These are phyloP conservation scores for Penicillium steckii DNA, from an alignment of 495 filamentous ascomycete species.

Conservation along the genomic window DNA sequence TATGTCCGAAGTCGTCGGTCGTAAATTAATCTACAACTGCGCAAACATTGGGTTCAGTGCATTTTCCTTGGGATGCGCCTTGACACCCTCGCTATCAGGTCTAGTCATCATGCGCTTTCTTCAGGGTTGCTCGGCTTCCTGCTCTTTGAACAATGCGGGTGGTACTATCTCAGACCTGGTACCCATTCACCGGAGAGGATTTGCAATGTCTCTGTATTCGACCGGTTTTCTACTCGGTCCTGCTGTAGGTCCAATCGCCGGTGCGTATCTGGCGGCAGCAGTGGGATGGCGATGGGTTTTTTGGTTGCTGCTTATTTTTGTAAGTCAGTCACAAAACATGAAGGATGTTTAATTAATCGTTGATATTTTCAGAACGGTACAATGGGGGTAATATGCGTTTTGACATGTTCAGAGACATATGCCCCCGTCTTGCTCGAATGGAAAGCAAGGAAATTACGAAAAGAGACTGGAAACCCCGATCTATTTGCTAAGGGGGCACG, in stretches of 20 bases:
- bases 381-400: background rate
- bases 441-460: constrained; percentile 62
- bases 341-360: too few species aligned
- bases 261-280: constrained; percentile 36
- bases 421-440: constrained; percentile 63
- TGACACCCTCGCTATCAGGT: background rate
- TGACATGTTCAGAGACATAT: constrained; percentile 52
- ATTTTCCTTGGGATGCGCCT: background rate
- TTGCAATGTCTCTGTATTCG: background rate
- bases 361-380: too few species aligned
- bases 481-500: constrained; percentile 25
- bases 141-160: background rate
- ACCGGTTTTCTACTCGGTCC: background rate
- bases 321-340: too few species aligned
- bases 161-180: background rate
- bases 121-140: background rate
- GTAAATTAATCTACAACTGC: background rate
- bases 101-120: background rate
- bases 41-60: background rate
- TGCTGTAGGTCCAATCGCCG: constrained; percentile 36
- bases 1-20: background rate
- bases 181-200: background rate
- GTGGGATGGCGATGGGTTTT: constrained; percentile 44
- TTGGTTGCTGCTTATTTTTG: constrained; percentile 47
- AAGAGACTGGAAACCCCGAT: constrained; percentile 48